These are phyloP conservation scores for Tricholoma saponaceum DNA, from an alignment of 768 basidiomycete genomes.

Conservation along the genomic window DNA sequence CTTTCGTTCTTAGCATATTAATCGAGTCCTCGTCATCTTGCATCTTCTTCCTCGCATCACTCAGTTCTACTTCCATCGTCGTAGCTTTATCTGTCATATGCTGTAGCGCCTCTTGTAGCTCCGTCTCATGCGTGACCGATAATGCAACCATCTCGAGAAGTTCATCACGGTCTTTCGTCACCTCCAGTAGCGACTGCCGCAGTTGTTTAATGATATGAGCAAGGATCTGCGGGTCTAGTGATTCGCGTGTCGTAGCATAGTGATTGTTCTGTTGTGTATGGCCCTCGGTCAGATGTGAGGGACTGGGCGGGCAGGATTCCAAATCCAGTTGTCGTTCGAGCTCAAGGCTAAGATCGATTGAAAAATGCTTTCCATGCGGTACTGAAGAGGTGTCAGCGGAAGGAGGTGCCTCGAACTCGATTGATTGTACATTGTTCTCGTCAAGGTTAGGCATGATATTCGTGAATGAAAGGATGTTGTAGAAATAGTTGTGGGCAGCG, in stretches of 20 bases:
- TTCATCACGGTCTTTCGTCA: slow-evolving; percentile 71
- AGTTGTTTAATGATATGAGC: slow-evolving; percentile 74
- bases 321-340: slow-evolving; percentile 72
- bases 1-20: slow-evolving; percentile 69
- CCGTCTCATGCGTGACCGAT: slow-evolving; percentile 51
- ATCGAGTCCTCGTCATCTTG: slow-evolving; percentile 80
- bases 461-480: slow-evolving; percentile 10
- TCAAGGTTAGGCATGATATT: slow-evolving; percentile 25
- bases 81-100: slow-evolving; percentile 66
- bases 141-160: slow-evolving; percentile 48
- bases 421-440: slow-evolving; percentile 26
- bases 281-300: slow-evolving; percentile 22
- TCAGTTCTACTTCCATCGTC: slow-evolving; percentile 52
- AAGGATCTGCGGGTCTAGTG: slow-evolving; percentile 72
- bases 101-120: slow-evolving; percentile 58
- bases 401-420: slow-evolving; percentile 37
- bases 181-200: slow-evolving; percentile 56
- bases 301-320: slow-evolving; percentile 54
- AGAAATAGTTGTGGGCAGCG: background rate
- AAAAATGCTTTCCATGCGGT: slow-evolving; percentile 37
- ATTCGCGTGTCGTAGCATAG: slow-evolving; percentile 28
- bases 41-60: slow-evolving; percentile 43
- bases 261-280: slow-evolving; percentile 10
- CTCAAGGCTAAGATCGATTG: slow-evolving; percentile 77
- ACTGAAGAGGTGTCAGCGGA: slow-evolving; percentile 17